Base-by-base conservation (phyloP, 768 basidiomycete species). In the Collybiopsis luxurians region DNA sequence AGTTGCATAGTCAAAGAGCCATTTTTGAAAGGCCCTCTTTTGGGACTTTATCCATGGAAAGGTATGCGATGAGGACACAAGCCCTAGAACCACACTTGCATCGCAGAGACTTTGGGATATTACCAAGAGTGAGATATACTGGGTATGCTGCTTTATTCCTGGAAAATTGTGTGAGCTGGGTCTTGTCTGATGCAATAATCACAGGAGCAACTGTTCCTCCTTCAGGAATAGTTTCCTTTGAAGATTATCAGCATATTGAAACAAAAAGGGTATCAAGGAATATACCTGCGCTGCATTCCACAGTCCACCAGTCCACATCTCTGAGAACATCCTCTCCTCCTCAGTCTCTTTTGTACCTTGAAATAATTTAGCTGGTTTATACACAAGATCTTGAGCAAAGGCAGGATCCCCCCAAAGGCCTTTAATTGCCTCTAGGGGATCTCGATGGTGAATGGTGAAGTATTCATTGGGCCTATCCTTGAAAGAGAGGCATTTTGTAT, bases 51-150 rank as follows among this genome's bases (percentile, higher is more conserved):
- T 36, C 63, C 59, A 5, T 55, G 42, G 27, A 59, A 24, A 15
- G 63, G 19, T 23, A 66, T 58, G 19, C 59, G 30, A 1, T 64
- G 65, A 11, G 55, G 43, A 23, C 61, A 2, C 5, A 60, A 13
- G 31, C 31, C 13, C 31, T 5, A 13, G 31, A 5, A 6, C 31
- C 31, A 34, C 6, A 13, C 31, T 61, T 7, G 59, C 59, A 19
- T 54, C 61, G 7, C 3, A n/a, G 23, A 44, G 30, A 21, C 36
- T 70, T 71, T 4, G 55, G 28, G 10, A 73, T 64, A 40, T 74
- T 73, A 0, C 68, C 72, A 38, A 73, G 61, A 0, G 71, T 67
- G 0, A 74, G 53, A 52, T 75, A 75, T 1, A 73, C 67, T 1
- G 74, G 73, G 57, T 66, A 73, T 3, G 68, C 67, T 38, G 54